Evolutionary conservation across 805 yeast genomes (phyloP).

Genomic region (Torulaspora delbrueckii): DNA sequence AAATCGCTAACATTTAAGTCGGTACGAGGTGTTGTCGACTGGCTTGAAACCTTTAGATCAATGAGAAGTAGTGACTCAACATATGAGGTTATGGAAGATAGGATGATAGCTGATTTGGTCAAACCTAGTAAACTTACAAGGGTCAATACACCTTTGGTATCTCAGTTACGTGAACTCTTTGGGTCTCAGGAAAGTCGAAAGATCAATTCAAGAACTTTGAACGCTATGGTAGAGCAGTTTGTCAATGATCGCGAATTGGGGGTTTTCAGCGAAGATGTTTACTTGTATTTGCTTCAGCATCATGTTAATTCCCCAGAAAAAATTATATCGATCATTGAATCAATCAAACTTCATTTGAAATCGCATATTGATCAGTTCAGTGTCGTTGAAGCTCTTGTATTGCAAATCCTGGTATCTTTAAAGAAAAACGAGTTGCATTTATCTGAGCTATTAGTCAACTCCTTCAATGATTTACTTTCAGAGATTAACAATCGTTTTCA

Average conservation of each 20-base stretch:
- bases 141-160: conserved; percentile 9
- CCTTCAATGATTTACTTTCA: conserved; percentile 10
- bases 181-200: conserved; percentile 5
- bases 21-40: conserved; percentile 16
- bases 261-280: conserved; percentile 37
- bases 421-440: conserved; percentile 7
- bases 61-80: neutral
- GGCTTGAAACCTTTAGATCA: conserved; percentile 17
- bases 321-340: conserved; percentile 14
- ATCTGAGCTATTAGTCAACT: conserved; percentile 1
- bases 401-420: conserved; percentile 13
- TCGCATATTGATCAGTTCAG: conserved; percentile 19
- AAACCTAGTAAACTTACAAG: conserved; percentile 15
- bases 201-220: conserved; percentile 9
- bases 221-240: conserved; percentile 11
- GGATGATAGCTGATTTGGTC: conserved; percentile 4
- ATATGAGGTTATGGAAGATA: conserved; percentile 5
- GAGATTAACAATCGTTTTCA: conserved; percentile 16
- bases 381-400: conserved; percentile 18
- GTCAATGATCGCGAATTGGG: conserved; percentile 6
- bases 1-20: conserved; percentile 15
- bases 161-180: conserved; percentile 10
- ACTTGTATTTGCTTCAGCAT: conserved; percentile 24
- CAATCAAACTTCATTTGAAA: conserved; percentile 19
- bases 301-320: conserved; percentile 14